These are phyloP conservation scores for Aspergillus sp. DNA, from an alignment of 2,329 filamentous ascomycete genomes.

Conservation along the genomic window DNA sequence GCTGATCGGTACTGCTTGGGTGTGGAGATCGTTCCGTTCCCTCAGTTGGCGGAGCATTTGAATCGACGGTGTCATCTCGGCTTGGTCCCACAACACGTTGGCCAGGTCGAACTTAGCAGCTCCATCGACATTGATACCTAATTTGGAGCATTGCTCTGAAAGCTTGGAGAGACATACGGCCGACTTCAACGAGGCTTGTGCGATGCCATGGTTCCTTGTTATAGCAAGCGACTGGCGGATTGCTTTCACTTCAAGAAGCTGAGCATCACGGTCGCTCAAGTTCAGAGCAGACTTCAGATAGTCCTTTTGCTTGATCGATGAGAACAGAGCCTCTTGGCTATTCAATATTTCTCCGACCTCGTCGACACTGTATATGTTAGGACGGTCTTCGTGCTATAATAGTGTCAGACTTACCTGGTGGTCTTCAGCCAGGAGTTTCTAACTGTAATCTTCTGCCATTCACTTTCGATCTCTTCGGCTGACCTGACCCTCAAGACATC, in stretches of 20 bases:
- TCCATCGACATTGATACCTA: conserved; percentile 75
- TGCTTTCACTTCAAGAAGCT: conserved; percentile 71
- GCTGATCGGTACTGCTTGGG: conserved; percentile 69
- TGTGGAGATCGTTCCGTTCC: conserved; percentile 58
- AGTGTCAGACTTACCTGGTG: conserved; percentile 60
- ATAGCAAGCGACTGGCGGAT: conserved; percentile 72
- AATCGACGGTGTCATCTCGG: conserved; percentile 85
- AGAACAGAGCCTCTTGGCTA: conserved; percentile 78
- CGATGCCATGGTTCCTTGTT: conserved; percentile 73
- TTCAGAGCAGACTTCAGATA: conserved; percentile 60
- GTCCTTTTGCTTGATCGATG: conserved; percentile 70
- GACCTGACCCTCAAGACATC: conserved; percentile 66
- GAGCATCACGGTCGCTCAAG: conserved; percentile 61
- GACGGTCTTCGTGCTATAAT: background rate
- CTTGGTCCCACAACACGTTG: conserved; percentile 89
- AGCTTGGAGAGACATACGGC: conserved; percentile 80
- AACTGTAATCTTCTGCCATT: conserved; percentile 61
- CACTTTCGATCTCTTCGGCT: conserved; percentile 57
- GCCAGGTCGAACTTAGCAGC: conserved; percentile 79
- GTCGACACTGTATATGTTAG: conserved; percentile 35
- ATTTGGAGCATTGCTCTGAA: conserved; percentile 62
- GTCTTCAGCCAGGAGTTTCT: conserved; percentile 78
- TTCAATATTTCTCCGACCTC: conserved; percentile 79
- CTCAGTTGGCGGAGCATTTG: conserved; percentile 78
- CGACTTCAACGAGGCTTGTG: conserved; percentile 83